Base-by-base conservation (phyloP, 257 asterid species). In the Rauvolfia tetraphylla region DNA sequence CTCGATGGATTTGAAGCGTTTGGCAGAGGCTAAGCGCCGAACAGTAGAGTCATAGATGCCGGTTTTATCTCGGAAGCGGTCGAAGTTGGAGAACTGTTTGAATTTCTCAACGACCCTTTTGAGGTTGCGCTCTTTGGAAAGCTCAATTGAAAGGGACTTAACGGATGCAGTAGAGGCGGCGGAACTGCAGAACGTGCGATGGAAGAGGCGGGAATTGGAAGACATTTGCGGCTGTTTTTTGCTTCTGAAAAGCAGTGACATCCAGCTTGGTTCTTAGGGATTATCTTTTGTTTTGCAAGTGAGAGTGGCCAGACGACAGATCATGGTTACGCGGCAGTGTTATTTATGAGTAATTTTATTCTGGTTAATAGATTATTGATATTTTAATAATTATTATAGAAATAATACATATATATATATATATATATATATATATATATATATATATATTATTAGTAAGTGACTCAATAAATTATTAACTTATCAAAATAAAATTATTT, bases 11-110 rank as follows among this genome's bases (percentile, higher is more conserved):
- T 66, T 70, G 82, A 72, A 78, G 34, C 81, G 82, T 77, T 87
- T 81, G 42, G 86, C 88, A 5, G 85, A 41, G 70, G 84, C 83
- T 9, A 87, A 80, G 75, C 86, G 89, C 23, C 83, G 85, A 25
- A 85, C 88, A 33, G 85, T 76, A 33, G 75, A 44, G 25, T 83
- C 85, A 39, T 85, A 87, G 27, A 83, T 76, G 79, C 87, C 85
- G 3, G 74, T 69, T 65, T 86, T 82, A 66, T 78, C 46, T 29
- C 89, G 89, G 76, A 87, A 87, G 31, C 81, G 83, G 38, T 41
- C 74, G 18, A 78, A 63, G 56, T 72, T 73, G 4, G 89, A 87
- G 59, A 62, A 63, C 1, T 75, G 79, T 72, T 83, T 87, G 83
- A 87, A 85, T 41, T 87, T 85, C 17, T 74, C 77, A 20, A 85